phyloP scores from a whole-genome alignment of 306 rosid species.

The Trifolium fragiferum region DNA sequence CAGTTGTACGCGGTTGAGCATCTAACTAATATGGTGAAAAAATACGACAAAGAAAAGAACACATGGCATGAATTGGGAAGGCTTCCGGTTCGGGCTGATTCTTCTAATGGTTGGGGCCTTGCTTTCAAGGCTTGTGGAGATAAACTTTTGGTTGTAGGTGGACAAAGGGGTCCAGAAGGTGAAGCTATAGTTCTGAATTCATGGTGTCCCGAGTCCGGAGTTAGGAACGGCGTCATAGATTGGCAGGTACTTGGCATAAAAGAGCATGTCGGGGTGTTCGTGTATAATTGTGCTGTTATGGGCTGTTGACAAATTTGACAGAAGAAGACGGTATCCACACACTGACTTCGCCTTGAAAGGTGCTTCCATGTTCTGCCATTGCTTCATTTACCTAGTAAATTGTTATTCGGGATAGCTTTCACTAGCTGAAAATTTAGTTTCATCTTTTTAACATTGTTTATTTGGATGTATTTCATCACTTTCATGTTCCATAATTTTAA shows the following conservation, averaged over 20 bases:
- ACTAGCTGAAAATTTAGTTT: slow-evolving; percentile 57
- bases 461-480: slow-evolving; percentile 55
- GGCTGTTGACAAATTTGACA: slow-evolving; percentile 62
- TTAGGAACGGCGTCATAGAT: slow-evolving; percentile 69
- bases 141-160: slow-evolving; percentile 84
- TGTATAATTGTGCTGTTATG: slow-evolving; percentile 97
- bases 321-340: slow-evolving; percentile 55
- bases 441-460: slow-evolving; percentile 59
- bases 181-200: slow-evolving; percentile 79
- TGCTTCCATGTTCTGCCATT: slow-evolving; percentile 56
- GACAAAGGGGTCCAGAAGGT: slow-evolving; percentile 92
- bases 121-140: slow-evolving; percentile 98
- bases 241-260: slow-evolving; percentile 85
- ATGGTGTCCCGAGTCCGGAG: slow-evolving; percentile 81
- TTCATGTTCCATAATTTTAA: slow-evolving; percentile 53
- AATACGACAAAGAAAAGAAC: slow-evolving; percentile 76
- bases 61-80: slow-evolving; percentile 83
- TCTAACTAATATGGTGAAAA: slow-evolving; percentile 86
- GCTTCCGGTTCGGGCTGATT: slow-evolving; percentile 90
- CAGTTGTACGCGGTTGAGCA: slow-evolving; percentile 82
- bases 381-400: slow-evolving; percentile 57
- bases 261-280: slow-evolving; percentile 89
- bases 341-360: slow-evolving; percentile 62
- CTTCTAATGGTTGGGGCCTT: slow-evolving; percentile 91
- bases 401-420: slow-evolving; percentile 56